phyloP scores from a whole-genome alignment of 169 alveolate species.

The Eimeria sp. region DNA sequence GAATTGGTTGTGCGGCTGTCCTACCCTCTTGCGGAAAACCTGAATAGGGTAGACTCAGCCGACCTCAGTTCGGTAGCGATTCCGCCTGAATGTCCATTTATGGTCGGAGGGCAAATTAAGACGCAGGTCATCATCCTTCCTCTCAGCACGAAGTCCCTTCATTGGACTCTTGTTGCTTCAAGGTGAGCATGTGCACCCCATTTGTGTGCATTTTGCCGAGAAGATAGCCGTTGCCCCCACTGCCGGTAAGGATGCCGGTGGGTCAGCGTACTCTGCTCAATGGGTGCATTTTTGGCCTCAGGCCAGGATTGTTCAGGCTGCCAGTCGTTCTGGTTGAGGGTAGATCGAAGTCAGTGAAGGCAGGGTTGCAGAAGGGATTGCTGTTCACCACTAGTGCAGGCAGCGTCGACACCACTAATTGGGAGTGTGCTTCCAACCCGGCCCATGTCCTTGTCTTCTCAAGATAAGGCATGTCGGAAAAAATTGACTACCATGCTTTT shows the following conservation, averaged over 20 bases:
- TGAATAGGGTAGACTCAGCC: not conserved
- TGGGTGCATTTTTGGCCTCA: not conserved
- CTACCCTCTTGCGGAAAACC: not conserved
- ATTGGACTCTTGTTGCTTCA: conserved; percentile 63
- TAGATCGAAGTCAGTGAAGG: not conserved
- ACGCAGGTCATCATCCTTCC: conserved; percentile 68
- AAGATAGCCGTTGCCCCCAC: not conserved
- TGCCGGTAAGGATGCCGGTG: not conserved
- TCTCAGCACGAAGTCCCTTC: not conserved
- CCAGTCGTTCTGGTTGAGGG: conserved; percentile 63
- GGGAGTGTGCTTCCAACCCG: conserved; percentile 60
- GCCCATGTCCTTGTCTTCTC: conserved; percentile 71
- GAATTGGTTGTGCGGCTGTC: conserved; percentile 47
- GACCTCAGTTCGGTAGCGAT: conserved; percentile 11
- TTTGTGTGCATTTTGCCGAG: not conserved
- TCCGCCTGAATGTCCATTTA: conserved; percentile 40
- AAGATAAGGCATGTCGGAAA: not conserved
- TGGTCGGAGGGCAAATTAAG: conserved; percentile 52
- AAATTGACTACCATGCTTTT: not conserved
- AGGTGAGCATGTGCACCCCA: conserved; percentile 3
- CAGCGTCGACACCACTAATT: not conserved
- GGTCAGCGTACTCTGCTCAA: not conserved
- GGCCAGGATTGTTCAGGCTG: conserved; percentile 64
- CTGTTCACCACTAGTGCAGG: not conserved
- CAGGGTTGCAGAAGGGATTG: conserved; percentile 7